Conservation (phyloP, 192 early-diverging fungal species). For the Physocladia obscura region DNA sequence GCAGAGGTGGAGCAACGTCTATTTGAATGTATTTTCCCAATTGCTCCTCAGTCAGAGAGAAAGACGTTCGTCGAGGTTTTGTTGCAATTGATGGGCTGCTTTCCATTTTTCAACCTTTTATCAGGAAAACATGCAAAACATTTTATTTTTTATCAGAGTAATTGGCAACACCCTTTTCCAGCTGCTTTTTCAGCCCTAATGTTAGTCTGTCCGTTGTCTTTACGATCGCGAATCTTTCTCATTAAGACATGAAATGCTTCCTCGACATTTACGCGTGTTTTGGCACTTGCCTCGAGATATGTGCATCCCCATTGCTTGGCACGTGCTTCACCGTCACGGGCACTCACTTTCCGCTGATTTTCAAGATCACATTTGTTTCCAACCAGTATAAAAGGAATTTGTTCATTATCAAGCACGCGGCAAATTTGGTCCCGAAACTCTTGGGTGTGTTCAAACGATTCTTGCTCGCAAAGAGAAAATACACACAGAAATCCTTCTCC, state of each 20-base stretch:
- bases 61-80: no score
- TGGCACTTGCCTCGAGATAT: slow-evolving; percentile 87
- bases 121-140: no score
- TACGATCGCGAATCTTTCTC: slow-evolving; percentile 70
- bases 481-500: slow-evolving; percentile 86
- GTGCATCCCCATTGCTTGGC: slow-evolving; percentile 85
- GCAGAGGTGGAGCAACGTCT: no score
- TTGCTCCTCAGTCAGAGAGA: no score
- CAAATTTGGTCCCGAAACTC: slow-evolving; percentile 87
- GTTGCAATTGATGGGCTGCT: no score
- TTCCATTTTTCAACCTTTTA: no score
- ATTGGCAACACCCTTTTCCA: background rate
- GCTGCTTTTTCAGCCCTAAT: slow-evolving; percentile 9
- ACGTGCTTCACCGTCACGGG: slow-evolving; percentile 73
- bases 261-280: slow-evolving; percentile 81
- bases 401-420: slow-evolving; percentile 79
- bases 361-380: slow-evolving; percentile 90
- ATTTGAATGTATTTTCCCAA: no score
- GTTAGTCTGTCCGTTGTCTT: slow-evolving; percentile 41
- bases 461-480: slow-evolving; percentile 78
- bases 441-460: slow-evolving; percentile 74
- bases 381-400: slow-evolving; percentile 77
- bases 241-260: slow-evolving; percentile 74
- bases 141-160: no score
- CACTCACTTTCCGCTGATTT: slow-evolving; percentile 72